Evolutionary conservation across 495 filamentous ascomycete species (phyloP).

Genomic region (Neurospora tetrasperma): DNA sequence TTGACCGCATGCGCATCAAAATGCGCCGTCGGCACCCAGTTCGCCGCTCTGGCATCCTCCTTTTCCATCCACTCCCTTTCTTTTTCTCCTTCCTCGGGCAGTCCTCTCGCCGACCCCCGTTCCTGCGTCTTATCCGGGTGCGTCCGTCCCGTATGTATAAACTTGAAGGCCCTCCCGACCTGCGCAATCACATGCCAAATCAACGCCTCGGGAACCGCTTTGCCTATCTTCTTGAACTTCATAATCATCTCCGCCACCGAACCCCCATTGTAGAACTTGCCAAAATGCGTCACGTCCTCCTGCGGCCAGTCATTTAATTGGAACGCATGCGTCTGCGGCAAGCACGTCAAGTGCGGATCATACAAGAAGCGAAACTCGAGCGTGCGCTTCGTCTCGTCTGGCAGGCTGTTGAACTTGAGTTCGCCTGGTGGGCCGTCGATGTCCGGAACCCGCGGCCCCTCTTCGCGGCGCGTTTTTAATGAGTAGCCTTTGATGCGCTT

Average conservation of each 20-base stretch:
- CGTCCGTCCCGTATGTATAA: conserved; percentile 5
- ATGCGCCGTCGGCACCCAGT: background rate
- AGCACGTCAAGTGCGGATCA: background rate
- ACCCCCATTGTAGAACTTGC: conserved; percentile 15
- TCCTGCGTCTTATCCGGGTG: background rate
- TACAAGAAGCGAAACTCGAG: background rate
- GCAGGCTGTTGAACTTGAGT: background rate
- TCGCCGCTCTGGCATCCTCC: background rate
- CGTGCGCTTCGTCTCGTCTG: rapidly evolving
- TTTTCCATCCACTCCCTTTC: background rate
- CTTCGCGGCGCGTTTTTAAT: too few species aligned
- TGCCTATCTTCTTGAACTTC: background rate
- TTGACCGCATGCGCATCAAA: background rate
- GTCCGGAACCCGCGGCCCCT: background rate
- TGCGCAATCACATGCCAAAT: conserved; percentile 16
- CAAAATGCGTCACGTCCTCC: conserved; percentile 3
- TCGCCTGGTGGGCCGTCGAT: background rate
- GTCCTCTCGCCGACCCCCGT: background rate
- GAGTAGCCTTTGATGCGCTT: background rate
- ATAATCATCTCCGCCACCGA: background rate
- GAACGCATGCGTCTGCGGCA: conserved; percentile 6
- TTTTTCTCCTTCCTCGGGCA: background rate
- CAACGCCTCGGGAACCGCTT: conserved; percentile 6
- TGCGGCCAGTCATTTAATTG: background rate
- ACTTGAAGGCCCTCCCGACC: conserved; percentile 3